Evolutionary conservation across 2,329 filamentous ascomycete species (phyloP).

Genomic region (Juglanconis oblonga): DNA sequence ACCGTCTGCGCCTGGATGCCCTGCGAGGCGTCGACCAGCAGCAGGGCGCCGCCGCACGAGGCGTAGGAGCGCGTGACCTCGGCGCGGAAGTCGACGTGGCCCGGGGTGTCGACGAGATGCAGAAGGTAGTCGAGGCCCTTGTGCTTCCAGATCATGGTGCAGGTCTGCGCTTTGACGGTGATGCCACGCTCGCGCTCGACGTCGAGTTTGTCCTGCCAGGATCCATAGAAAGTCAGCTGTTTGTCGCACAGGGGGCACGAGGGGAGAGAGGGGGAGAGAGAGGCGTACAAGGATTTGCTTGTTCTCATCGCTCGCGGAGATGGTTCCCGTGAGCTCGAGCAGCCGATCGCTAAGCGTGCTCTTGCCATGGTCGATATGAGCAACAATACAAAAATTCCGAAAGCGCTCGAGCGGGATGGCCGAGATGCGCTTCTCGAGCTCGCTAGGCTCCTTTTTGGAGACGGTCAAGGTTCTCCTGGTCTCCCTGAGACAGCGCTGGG

Average conservation of each 20-base stretch:
- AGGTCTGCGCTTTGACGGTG: slow-evolving; percentile 98
- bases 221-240: background rate
- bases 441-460: slow-evolving; percentile 26
- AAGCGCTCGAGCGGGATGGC: slow-evolving; percentile 76
- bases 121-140: slow-evolving; percentile 84
- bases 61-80: slow-evolving; percentile 96
- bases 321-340: slow-evolving; percentile 91
- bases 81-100: slow-evolving; percentile 95
- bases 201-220: slow-evolving; percentile 75
- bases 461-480: slow-evolving; percentile 15
- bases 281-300: slow-evolving; percentile 74
- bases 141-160: slow-evolving; percentile 93
- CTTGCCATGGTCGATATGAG: slow-evolving; percentile 98
- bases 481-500: background rate
- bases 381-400: slow-evolving; percentile 97
- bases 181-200: slow-evolving; percentile 95
- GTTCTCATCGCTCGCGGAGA: slow-evolving; percentile 73
- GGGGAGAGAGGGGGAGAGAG: background rate
- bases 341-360: slow-evolving; percentile 91
- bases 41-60: slow-evolving; percentile 86
- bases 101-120: slow-evolving; percentile 93
- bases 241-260: background rate
- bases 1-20: slow-evolving; percentile 97
- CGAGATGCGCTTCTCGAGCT: slow-evolving; percentile 60
- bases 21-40: slow-evolving; percentile 94